Evolutionary conservation across 345 rosid species (phyloP).

Genomic region (Orychophragmus violaceus): DNA sequence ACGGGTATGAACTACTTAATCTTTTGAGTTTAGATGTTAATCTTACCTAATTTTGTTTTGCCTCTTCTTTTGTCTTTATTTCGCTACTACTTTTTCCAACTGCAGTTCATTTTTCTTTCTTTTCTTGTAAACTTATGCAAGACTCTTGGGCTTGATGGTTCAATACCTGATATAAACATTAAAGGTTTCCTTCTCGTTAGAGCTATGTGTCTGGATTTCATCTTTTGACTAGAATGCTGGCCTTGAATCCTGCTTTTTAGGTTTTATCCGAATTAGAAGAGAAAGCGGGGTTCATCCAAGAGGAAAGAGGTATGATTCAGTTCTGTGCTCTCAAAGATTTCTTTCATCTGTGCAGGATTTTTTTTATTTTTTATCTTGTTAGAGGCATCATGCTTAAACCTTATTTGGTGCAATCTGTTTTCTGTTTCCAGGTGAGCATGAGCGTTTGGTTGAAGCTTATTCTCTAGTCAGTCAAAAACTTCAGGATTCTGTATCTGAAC

Average conservation of each 20-base stretch:
- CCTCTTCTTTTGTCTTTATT: neutral
- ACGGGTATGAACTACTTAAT: slow-evolving; percentile 46
- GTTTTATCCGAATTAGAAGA: slow-evolving; percentile 87
- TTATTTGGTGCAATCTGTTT: slow-evolving; percentile 15
- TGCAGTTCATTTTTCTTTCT: neutral
- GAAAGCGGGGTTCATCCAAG: slow-evolving; percentile 78
- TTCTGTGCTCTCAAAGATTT: neutral
- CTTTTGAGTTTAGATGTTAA: slow-evolving; percentile 7
- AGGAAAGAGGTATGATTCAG: slow-evolving; percentile 70
- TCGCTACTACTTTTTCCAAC: slow-evolving; percentile 2
- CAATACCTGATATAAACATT: neutral
- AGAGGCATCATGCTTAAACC: slow-evolving; percentile 8
- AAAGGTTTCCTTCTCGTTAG: neutral
- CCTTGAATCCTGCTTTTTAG: slow-evolving; percentile 34
- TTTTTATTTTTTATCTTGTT: neutral
- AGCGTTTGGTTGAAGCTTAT: slow-evolving; percentile 78
- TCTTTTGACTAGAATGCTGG: neutral
- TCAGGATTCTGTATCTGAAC: slow-evolving; percentile 64
- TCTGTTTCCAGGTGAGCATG: slow-evolving; percentile 71
- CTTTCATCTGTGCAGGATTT: neutral
- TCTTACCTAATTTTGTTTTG: neutral
- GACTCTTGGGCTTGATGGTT: neutral
- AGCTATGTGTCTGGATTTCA: slow-evolving; percentile 2
- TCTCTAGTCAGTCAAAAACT: slow-evolving; percentile 64
- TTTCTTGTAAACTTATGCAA: neutral